Evolutionary conservation across 768 basidiomycete species (phyloP).

Genomic region (Gloeopeniophorella convolvens): DNA sequence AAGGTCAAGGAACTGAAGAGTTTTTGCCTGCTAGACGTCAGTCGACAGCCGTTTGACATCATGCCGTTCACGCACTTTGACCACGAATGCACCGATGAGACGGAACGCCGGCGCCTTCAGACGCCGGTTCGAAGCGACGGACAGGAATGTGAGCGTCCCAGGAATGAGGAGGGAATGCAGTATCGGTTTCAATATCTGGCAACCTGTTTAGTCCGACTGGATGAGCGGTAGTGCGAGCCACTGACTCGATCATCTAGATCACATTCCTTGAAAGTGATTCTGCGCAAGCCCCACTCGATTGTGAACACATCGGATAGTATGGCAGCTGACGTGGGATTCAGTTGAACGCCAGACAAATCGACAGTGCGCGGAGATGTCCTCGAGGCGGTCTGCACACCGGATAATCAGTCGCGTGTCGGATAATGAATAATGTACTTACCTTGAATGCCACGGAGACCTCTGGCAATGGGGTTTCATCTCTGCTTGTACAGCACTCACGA

Average conservation of each 20-base stretch:
- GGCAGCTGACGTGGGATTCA: conserved; percentile 62
- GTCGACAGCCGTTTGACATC: background rate
- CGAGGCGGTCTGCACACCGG: conserved; percentile 45
- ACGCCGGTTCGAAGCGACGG: conserved; percentile 79
- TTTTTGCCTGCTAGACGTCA: conserved; percentile 49
- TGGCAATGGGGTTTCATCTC: conserved; percentile 64
- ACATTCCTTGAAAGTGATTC: conserved; percentile 80
- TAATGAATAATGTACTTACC: conserved; percentile 31
- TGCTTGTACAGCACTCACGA: conserved; percentile 72
- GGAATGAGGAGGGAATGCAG: conserved; percentile 87
- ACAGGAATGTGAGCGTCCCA: conserved; percentile 71
- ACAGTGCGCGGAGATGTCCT: conserved; percentile 57
- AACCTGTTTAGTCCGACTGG: background rate
- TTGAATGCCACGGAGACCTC: conserved; percentile 65
- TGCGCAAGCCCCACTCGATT: conserved; percentile 89
- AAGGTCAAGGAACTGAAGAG: conserved; percentile 81
- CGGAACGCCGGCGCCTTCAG: conserved; percentile 74
- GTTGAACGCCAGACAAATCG: conserved; percentile 73
- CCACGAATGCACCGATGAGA: conserved; percentile 70
- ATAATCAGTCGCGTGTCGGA: conserved; percentile 4
- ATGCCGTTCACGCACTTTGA: conserved; percentile 43
- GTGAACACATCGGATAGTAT: conserved; percentile 87
- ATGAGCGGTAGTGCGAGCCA: conserved; percentile 1
- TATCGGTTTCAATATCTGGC: conserved; percentile 78
- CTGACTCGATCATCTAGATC: conserved; percentile 77